Evolutionary conservation across 495 filamentous ascomycete species (phyloP).

Genomic region (Neurospora hispaniola): DNA sequence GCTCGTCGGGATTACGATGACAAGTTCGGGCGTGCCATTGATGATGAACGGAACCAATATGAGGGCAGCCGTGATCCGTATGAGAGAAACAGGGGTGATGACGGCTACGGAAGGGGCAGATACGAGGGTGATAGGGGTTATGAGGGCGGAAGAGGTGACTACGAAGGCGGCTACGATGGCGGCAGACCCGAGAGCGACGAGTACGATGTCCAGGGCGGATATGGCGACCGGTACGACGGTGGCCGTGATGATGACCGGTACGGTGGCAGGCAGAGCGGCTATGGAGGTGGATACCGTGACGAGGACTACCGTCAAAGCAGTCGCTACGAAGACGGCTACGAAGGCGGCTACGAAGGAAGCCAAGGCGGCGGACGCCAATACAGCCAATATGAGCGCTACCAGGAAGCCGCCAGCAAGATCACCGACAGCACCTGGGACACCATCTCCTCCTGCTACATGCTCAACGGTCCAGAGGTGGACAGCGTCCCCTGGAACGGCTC

Average conservation of each 20-base stretch:
- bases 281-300: constrained; percentile 10
- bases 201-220: not conserved
- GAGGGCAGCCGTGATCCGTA: not conserved
- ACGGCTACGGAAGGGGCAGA: constrained; percentile 1
- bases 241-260: constrained; percentile 9
- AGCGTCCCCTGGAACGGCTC: constrained; percentile 70
- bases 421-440: constrained; percentile 56
- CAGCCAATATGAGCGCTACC: constrained; percentile 49
- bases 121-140: constrained; percentile 8
- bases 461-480: constrained; percentile 62
- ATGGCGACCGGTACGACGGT: not conserved
- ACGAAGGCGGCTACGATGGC: constrained; percentile 3
- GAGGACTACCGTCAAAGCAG: not conserved
- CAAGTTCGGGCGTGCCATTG: constrained; percentile 16
- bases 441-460: constrained; percentile 78
- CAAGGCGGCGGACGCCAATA: constrained; percentile 29
- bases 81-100: not conserved
- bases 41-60: not conserved
- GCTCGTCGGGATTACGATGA: constrained; percentile 60
- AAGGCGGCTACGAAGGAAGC: not conserved
- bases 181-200: constrained; percentile 6
- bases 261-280: constrained; percentile 7
- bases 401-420: constrained; percentile 48
- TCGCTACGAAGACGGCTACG: constrained; percentile 3
- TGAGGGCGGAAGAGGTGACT: constrained; percentile 4